These are phyloP conservation scores for Paramecium sonneborni DNA, from an alignment of 73 alveolate genomes.

Conservation along the genomic window DNA sequence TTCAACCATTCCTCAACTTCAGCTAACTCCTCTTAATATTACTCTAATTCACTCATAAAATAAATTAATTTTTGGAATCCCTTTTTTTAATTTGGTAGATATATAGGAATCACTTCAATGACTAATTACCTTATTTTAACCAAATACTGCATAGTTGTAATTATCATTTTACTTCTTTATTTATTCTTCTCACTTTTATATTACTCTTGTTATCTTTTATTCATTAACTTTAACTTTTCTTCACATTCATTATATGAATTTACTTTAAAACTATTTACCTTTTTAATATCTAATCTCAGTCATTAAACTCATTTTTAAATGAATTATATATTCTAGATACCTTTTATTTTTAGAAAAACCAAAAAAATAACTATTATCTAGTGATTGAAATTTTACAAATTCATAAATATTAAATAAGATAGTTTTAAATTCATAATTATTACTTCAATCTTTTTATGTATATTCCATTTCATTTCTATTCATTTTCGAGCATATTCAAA, in stretches of 20 bases:
- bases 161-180: neutral
- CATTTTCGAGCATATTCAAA: too few relatives aligned
- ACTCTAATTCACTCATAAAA: conserved; percentile 5
- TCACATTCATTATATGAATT: too few relatives aligned
- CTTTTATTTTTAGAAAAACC: neutral
- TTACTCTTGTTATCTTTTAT: neutral
- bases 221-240: too few relatives aligned
- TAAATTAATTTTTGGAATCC: conserved; percentile 36
- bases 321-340: neutral
- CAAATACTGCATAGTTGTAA: neutral
- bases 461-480: neutral
- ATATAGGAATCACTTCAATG: neutral
- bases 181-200: neutral
- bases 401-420: neutral
- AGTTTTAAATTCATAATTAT: neutral
- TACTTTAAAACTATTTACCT: too few relatives aligned
- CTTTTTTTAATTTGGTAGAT: neutral
- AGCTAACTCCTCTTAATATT: conserved; percentile 14
- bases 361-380: neutral
- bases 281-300: too few relatives aligned
- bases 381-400: neutral
- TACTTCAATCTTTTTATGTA: neutral
- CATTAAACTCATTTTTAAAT: too few relatives aligned
- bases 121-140: neutral
- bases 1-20: conserved; percentile 9